Conservation (phyloP, 2,329 filamentous ascomycete genomes). For the Pestalotiopsis sp. region DNA sequence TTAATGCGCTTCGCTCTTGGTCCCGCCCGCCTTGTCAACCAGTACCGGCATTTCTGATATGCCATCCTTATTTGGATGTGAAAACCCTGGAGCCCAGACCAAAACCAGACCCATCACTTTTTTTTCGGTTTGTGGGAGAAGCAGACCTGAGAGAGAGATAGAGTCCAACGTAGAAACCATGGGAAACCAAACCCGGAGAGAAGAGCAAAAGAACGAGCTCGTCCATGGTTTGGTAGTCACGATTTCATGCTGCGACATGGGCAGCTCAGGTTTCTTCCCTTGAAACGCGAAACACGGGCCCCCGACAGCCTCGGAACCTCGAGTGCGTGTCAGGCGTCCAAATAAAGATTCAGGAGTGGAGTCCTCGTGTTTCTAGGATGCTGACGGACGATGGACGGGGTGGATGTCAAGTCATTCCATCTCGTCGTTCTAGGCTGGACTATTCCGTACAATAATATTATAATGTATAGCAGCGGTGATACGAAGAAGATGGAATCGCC, state of each 20-base stretch:
- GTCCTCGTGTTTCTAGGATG: background rate
- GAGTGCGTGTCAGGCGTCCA: slow-evolving; percentile 6
- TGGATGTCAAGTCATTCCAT: background rate
- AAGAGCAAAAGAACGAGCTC: background rate
- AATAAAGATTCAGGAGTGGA: slow-evolving; percentile 2
- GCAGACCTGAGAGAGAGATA: background rate
- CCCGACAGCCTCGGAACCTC: background rate
- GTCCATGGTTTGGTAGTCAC: background rate
- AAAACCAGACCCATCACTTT: no score
- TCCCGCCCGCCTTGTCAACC: background rate
- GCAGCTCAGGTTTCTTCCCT: background rate
- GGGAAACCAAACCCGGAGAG: background rate
- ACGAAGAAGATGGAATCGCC: background rate
- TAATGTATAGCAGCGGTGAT: no score
- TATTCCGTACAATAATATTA: no score
- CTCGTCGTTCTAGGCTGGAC: no score
- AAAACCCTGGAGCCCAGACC: background rate
- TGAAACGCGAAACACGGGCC: slow-evolving; percentile 7
- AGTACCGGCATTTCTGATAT: background rate
- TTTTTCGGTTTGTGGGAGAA: background rate
- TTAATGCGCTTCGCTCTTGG: background rate
- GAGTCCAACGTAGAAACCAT: no score
- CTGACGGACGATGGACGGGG: background rate
- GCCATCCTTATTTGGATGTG: background rate
- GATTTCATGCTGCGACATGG: background rate